These are phyloP conservation scores for Ogataea parapolymorpha DNA, from an alignment of 805 yeast species.

Conservation along the genomic window DNA sequence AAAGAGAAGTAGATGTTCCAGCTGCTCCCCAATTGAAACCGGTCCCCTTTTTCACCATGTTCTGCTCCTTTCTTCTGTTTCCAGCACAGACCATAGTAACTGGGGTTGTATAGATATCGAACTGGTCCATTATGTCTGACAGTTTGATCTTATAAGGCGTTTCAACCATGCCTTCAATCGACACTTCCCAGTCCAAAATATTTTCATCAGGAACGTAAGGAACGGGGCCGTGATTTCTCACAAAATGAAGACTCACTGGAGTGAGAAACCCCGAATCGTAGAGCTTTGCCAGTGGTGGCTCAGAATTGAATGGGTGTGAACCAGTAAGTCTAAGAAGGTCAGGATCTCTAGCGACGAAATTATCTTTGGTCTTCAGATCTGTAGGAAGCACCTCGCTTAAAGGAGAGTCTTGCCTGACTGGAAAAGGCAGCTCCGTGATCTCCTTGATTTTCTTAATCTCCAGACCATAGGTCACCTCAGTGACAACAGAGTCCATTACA, in stretches of 20 bases:
- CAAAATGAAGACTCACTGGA: conserved; percentile 32
- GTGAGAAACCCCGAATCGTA: conserved; percentile 33
- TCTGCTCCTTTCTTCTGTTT: conserved; percentile 35
- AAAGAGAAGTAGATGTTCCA: conserved; percentile 33
- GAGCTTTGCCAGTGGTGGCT: conserved; percentile 29
- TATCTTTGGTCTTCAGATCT: conserved; percentile 31
- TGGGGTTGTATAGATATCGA: conserved; percentile 33
- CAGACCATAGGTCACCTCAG: background rate
- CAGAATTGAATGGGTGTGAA: conserved; percentile 34
- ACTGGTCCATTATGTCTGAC: conserved; percentile 24
- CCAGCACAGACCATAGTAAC: conserved; percentile 37
- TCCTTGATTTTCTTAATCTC: conserved; percentile 2
- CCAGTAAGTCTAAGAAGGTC: conserved; percentile 33
- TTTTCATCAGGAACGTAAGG: conserved; percentile 25
- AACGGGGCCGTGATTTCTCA: conserved; percentile 36
- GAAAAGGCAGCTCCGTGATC: conserved; percentile 16
- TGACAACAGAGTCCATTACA: background rate
- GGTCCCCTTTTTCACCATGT: conserved; percentile 33
- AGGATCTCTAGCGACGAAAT: conserved; percentile 31
- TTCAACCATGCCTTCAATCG: conserved; percentile 32
- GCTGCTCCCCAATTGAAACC: conserved; percentile 38
- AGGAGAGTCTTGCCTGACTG: conserved; percentile 16
- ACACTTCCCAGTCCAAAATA: conserved; percentile 29
- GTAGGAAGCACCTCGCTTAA: conserved; percentile 20
- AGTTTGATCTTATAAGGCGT: conserved; percentile 26